Percentiles rank a stretch among this genome's conserved stretches.
Evolutionary conservation across 192 early-diverging fungal species (phyloP).

Genomic region (Entomortierella lignicola): DNA sequence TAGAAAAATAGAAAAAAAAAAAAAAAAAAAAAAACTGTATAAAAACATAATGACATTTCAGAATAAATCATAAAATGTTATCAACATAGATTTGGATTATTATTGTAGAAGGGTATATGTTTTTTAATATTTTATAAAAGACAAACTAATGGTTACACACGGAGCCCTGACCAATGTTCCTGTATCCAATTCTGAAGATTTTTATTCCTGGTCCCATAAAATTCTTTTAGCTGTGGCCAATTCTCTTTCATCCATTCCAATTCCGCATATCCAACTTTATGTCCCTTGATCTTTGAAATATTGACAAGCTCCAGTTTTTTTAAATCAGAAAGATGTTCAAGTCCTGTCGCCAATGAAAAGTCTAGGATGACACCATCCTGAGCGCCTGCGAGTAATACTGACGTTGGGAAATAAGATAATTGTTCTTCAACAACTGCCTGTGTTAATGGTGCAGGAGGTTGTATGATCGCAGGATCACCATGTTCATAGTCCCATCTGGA

Average conservation of each 20-base stretch:
- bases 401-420: not conserved
- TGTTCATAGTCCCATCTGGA: not conserved
- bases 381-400: not conserved
- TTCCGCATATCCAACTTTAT: conserved; percentile 4
- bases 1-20: no score
- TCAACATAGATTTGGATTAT: no score
- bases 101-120: no score
- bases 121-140: no score
- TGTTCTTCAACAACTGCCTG: not conserved
- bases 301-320: not conserved
- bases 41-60: no score
- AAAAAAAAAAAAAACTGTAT: no score
- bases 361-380: conserved; percentile 1
- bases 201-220: not conserved
- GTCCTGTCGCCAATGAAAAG: conserved; percentile 1
- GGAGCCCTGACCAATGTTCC: not conserved
- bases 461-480: not conserved
- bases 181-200: not conserved
- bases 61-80: no score
- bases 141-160: no score
- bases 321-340: conserved; percentile 1
- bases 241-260: conserved; percentile 16
- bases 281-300: not conserved
- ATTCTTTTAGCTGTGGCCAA: conserved; percentile 1
- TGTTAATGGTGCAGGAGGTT: not conserved